Evolutionary conservation across 148 eudicot genomes (phyloP), one percentile per base, ranked within the genome.

Genomic region (Selenicereus undatus): DNA sequence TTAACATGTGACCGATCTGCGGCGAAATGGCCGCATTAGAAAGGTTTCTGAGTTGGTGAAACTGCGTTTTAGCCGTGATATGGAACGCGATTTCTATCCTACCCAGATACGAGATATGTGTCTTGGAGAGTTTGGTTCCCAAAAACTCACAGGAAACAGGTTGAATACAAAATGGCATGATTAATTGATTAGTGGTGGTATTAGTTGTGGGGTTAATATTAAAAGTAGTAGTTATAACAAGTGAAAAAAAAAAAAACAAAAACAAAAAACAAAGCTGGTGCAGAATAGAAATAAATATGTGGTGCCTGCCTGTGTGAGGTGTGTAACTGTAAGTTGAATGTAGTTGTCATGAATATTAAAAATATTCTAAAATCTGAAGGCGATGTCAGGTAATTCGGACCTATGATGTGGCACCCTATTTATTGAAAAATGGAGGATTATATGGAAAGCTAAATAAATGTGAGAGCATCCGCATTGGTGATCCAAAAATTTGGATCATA

Each of bases 231-330:
- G 68, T 24, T 24, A n/a, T 6, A 27, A 64, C 5, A 64, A n/a
- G 29, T n/a, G 68, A 24, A 22, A 64, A 64, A 24, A n/a, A 21
- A 6, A 62, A 21, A 1, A n/a, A n/a, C n/a, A 8, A 13, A 52
- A 16, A 18, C 24, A 20, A 20, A 18, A 64, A 22, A 18, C 6
- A 56, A n/a, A 24, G 29, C 71, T 24, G 11, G 1, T 27, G 20
- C 5, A 69, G 20, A 30, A 30, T 20, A 24, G 3, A 24, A 24
- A 72, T 30, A 48, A 69, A 76, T 68, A 26, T 51, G 56, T 35
- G 35, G 62, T 74, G 27, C 52, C 62, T 82, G 75, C 20, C 52
- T 45, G 72, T 64, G 42, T 13, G 45, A 43, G 69, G 71, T 27
- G 24, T 60, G 52, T 82, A 60, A 32, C 22, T 39, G 43, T 82